phyloP scores from a whole-genome alignment of 1,284 basidiomycete genomes.

The Leccinum angustisporum region DNA sequence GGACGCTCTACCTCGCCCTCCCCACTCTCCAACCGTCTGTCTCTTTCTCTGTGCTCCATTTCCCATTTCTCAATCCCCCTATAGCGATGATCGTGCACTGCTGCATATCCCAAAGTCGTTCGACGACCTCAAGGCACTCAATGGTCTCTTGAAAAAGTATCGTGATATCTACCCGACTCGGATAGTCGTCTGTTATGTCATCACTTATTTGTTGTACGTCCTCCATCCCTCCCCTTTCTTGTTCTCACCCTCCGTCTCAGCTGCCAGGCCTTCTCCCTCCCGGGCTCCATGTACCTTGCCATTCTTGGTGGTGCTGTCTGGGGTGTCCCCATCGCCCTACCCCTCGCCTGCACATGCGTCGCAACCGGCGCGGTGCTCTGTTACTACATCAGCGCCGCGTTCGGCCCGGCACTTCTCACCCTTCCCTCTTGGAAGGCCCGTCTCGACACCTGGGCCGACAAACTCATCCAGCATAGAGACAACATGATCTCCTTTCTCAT shows the following conservation, averaged over 20 bases:
- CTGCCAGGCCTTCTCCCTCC: slow-evolving; percentile 94
- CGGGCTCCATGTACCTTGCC: slow-evolving; percentile 97
- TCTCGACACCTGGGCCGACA: slow-evolving; percentile 79
- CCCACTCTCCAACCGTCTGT: slow-evolving; percentile 77
- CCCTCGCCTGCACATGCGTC: slow-evolving; percentile 90
- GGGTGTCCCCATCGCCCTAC: slow-evolving; percentile 87
- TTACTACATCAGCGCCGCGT: slow-evolving; percentile 87
- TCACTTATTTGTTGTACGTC: slow-evolving; percentile 88
- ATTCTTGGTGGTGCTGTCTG: slow-evolving; percentile 96
- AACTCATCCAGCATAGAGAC: slow-evolving; percentile 69
- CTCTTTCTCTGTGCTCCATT: background rate
- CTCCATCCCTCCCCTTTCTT: background rate
- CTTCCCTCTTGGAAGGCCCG: slow-evolving; percentile 81
- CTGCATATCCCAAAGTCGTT: slow-evolving; percentile 85
- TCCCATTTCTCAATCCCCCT: slow-evolving; percentile 5
- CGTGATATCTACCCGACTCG: slow-evolving; percentile 80
- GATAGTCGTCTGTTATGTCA: slow-evolving; percentile 80
- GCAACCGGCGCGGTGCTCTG: slow-evolving; percentile 90
- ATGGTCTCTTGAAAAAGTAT: slow-evolving; percentile 85
- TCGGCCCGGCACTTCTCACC: slow-evolving; percentile 86
- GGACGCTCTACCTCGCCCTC: slow-evolving; percentile 75
- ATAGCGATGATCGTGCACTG: slow-evolving; percentile 69
- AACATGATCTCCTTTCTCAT: slow-evolving; percentile 90
- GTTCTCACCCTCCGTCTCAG: slow-evolving; percentile 42
- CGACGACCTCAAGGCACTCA: slow-evolving; percentile 77